Conservation (phyloP, 1,284 basidiomycete genomes). For the Coniferiporia weirii region DNA sequence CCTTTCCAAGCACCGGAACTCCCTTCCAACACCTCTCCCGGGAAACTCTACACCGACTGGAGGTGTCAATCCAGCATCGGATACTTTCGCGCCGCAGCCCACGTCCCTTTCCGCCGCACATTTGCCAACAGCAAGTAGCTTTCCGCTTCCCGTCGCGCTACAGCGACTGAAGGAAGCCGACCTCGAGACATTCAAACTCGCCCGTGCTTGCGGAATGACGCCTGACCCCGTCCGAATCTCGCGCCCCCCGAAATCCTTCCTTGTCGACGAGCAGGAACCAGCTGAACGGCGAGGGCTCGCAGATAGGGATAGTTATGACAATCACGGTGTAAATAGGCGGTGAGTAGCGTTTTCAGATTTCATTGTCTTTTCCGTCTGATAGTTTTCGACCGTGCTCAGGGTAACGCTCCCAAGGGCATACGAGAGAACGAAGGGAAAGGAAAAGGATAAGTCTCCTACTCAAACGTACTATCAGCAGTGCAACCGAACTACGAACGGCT, state of each 20-base stretch:
- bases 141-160: neutral
- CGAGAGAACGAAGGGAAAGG: no score
- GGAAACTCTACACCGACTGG: neutral
- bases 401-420: no score
- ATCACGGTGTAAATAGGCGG: neutral
- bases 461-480: neutral
- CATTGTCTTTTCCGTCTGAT: no score
- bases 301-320: neutral
- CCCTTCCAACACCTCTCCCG: neutral
- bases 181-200: slow-evolving; percentile 6
- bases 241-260: neutral
- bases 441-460: neutral
- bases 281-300: no score
- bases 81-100: neutral
- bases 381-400: no score
- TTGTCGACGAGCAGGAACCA: neutral
- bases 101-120: neutral
- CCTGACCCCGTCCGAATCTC: neutral
- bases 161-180: slow-evolving; percentile 4
- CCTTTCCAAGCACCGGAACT: neutral
- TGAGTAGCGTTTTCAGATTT: no score
- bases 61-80: neutral
- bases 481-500: neutral
- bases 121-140: neutral
- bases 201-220: slow-evolving; percentile 13